Percentiles rank a stretch among this genome's conserved stretches.
Conservation (phyloP, 1,284 basidiomycete species). For the Cutaneotrichosporon arboriforme region DNA sequence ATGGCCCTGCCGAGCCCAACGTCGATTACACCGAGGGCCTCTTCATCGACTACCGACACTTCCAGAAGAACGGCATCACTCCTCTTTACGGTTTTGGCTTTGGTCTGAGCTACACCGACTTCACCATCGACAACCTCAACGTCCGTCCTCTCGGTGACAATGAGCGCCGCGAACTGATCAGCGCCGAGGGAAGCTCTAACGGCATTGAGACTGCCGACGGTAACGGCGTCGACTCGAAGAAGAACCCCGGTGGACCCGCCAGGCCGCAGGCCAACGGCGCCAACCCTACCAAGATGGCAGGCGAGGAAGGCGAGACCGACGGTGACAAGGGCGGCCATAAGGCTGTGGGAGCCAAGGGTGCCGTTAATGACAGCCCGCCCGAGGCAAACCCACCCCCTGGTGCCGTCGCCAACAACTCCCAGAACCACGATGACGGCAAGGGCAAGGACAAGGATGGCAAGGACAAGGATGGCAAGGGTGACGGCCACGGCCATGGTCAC, state of each 20-base stretch:
- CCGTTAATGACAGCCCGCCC: neutral
- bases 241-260: neutral
- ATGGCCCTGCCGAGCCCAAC: conserved; percentile 47
- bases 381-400: neutral
- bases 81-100: conserved; percentile 72
- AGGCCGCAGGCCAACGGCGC: too few relatives aligned
- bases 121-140: conserved; percentile 53
- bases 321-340: too few relatives aligned
- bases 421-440: neutral
- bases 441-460: too few relatives aligned
- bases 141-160: neutral
- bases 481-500: neutral
- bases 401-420: neutral
- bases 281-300: too few relatives aligned
- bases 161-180: neutral
- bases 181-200: neutral
- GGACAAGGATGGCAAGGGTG: too few relatives aligned
- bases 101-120: conserved; percentile 76
- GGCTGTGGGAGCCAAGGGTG: neutral
- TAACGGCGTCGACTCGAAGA: neutral
- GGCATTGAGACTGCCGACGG: too few relatives aligned
- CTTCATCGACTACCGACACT: conserved; percentile 70
- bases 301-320: too few relatives aligned
- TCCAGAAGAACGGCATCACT: conserved; percentile 60
- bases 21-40: conserved; percentile 67